These are phyloP conservation scores for Aethionema arabicum DNA, from an alignment of 345 rosid genomes.

Conservation along the genomic window DNA sequence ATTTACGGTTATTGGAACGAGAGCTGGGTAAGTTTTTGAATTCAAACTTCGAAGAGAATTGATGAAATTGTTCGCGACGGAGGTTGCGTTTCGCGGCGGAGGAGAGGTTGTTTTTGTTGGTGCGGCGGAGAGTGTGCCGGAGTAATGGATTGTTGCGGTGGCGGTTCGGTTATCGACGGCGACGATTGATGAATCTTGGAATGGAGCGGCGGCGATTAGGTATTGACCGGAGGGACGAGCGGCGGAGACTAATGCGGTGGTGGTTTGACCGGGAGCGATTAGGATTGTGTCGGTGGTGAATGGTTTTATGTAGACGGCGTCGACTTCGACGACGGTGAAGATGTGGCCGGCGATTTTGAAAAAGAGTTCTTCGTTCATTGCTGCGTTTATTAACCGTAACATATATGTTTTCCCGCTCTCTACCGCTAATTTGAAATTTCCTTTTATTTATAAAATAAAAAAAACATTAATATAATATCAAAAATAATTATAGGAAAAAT, in stretches of 20 bases:
- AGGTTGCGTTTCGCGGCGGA: constrained; percentile 65
- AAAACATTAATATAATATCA: neutral
- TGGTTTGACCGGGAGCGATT: constrained; percentile 83
- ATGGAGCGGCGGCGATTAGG: constrained; percentile 64
- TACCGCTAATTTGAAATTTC: constrained; percentile 45
- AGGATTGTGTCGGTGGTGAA: constrained; percentile 63
- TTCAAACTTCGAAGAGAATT: constrained; percentile 66
- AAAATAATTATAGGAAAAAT: neutral
- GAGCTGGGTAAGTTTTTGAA: constrained; percentile 56
- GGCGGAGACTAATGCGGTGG: constrained; percentile 59
- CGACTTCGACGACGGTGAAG: constrained; percentile 84
- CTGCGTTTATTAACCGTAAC: constrained; percentile 82
- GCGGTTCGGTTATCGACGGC: constrained; percentile 66
- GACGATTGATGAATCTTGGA: constrained; percentile 77
- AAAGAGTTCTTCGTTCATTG: constrained; percentile 84
- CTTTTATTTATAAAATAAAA: neutral
- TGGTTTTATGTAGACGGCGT: constrained; percentile 74
- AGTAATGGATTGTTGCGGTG: constrained; percentile 64
- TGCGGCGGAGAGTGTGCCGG: constrained; percentile 44
- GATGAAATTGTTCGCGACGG: constrained; percentile 48
- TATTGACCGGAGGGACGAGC: constrained; percentile 49
- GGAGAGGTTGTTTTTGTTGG: constrained; percentile 44
- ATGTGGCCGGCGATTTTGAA: constrained; percentile 80
- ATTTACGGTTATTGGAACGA: constrained; percentile 62
- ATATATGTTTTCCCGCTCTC: constrained; percentile 59